These are phyloP conservation scores for Lepidium sativum DNA, from an alignment of 345 rosid species.

Conservation along the genomic window DNA sequence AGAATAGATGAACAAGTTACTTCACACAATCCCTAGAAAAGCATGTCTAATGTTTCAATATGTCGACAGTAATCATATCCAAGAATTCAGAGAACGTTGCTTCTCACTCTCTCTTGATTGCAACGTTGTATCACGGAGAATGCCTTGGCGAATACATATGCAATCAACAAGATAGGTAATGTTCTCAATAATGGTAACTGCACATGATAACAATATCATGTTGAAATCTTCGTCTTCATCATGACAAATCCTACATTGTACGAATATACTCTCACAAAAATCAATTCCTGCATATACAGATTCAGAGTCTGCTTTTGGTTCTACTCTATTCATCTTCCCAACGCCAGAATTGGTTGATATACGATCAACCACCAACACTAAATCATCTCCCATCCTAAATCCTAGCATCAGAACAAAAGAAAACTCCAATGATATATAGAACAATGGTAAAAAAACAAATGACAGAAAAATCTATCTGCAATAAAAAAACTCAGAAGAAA, in stretches of 20 bases:
- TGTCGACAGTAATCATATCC: neutral
- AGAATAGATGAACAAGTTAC: neutral
- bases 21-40: neutral
- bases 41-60: neutral
- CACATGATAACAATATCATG: conserved; percentile 27
- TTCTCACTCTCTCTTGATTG: conserved; percentile 28
- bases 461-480: neutral
- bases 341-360: conserved; percentile 42
- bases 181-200: conserved; percentile 54
- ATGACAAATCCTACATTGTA: conserved; percentile 81
- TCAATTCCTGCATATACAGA: conserved; percentile 30
- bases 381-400: conserved; percentile 68
- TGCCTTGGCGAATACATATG: conserved; percentile 47
- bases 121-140: conserved; percentile 40
- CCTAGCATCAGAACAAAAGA: neutral
- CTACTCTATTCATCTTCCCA: conserved; percentile 26
- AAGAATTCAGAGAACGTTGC: neutral
- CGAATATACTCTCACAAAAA: conserved; percentile 31
- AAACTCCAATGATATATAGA: neutral
- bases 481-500: neutral
- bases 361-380: conserved; percentile 54
- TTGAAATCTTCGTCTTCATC: conserved; percentile 68
- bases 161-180: conserved; percentile 53
- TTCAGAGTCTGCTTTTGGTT: conserved; percentile 10
- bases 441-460: neutral